phyloP scores from a whole-genome alignment of 306 rosid genomes.

The Fagus sylvatica region DNA sequence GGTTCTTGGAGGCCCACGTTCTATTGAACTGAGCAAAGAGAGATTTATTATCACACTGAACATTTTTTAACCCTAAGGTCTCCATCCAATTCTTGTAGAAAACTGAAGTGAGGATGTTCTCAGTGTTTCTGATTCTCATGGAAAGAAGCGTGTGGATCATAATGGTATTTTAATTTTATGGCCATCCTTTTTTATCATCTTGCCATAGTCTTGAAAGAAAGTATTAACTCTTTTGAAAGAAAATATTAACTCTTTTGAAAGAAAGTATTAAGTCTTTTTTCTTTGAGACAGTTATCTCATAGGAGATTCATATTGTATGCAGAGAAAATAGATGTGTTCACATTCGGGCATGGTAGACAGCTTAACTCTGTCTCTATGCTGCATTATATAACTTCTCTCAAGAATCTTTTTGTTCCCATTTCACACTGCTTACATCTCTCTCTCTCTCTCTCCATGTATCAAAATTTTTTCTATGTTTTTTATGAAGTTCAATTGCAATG shows the following conservation, averaged over 20 bases:
- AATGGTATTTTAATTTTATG: background rate
- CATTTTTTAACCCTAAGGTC: background rate
- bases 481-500: no score
- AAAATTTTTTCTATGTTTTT: no score
- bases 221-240: no score
- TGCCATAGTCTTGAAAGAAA: background rate
- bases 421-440: background rate
- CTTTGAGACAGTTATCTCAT: background rate
- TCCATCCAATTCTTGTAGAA: background rate
- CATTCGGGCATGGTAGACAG: background rate
- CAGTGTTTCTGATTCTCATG: background rate
- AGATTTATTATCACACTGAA: no score
- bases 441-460: background rate
- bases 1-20: no score
- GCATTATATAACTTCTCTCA: background rate
- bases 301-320: background rate
- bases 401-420: background rate
- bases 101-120: background rate
- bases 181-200: background rate
- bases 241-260: no score
- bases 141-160: background rate
- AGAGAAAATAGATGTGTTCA: background rate
- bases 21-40: no score
- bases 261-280: background rate
- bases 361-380: background rate